These are phyloP conservation scores for Mucor sp. DNA, from an alignment of 371 early-diverging fungal genomes.

Conservation along the genomic window DNA sequence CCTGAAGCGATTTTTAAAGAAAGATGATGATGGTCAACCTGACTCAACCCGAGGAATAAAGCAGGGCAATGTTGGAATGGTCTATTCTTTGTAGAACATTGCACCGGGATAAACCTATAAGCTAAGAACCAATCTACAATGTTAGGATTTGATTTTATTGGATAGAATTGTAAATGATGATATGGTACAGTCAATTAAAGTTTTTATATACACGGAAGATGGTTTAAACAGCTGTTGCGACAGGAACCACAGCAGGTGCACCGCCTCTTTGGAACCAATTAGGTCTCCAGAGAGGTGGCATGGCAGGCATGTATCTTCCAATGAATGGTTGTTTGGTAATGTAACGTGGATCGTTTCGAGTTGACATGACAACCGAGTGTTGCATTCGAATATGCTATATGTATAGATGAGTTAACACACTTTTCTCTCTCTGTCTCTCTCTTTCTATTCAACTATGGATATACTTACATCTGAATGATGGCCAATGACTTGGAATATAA, in stretches of 20 bases:
- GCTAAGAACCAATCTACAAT: background rate
- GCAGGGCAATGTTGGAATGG: background rate
- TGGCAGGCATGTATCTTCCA: background rate
- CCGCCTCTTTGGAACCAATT: conserved; percentile 1
- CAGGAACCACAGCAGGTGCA: background rate
- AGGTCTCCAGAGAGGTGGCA: background rate
- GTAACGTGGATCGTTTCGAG: background rate
- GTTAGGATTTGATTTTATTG: background rate
- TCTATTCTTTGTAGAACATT: background rate
- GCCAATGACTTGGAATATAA: conserved; percentile 13
- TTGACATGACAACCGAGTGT: conserved; percentile 7
- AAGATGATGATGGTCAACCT: background rate
- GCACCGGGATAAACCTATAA: background rate
- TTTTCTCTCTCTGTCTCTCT: too few relatives aligned
- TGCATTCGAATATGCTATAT: conserved; percentile 13
- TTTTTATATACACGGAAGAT: background rate
- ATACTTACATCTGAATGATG: conserved; percentile 5
- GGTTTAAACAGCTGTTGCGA: background rate
- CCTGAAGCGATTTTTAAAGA: background rate
- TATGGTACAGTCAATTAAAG: background rate
- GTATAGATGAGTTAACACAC: too few relatives aligned
- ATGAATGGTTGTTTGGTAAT: background rate
- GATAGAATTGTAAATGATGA: background rate
- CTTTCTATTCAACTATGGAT: too few relatives aligned
- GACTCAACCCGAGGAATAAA: background rate